Evolutionary conservation across 2,329 filamentous ascomycete species (phyloP).

Genomic region (Ambrosiella beaveri): DNA sequence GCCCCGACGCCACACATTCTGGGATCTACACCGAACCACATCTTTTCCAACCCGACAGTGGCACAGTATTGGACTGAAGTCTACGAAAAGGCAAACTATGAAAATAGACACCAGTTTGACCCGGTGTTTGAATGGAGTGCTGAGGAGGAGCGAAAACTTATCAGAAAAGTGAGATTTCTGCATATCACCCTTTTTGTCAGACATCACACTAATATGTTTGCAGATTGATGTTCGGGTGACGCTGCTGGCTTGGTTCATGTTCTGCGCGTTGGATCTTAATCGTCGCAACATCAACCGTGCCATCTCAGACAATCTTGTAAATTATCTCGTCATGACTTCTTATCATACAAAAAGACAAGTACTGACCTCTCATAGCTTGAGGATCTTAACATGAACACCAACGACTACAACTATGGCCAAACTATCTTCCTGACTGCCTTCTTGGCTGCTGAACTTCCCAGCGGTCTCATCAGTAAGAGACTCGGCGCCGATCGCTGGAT

Average conservation of each 20-base stretch:
- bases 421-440: conserved; percentile 29
- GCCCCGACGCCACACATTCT: conserved; percentile 13
- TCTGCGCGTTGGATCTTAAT: conserved; percentile 29
- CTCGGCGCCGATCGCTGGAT: conserved; percentile 31
- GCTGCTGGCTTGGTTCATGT: conserved; percentile 29
- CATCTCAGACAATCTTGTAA: conserved; percentile 24
- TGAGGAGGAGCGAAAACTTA: conserved; percentile 29
- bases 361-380: conserved; percentile 16
- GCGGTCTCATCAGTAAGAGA: conserved; percentile 32
- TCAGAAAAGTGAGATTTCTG: conserved; percentile 19
- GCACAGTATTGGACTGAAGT: conserved; percentile 35
- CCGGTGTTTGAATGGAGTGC: conserved; percentile 24
- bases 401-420: conserved; percentile 29
- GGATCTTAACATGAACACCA: conserved; percentile 26
- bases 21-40: conserved; percentile 22
- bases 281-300: conserved; percentile 29
- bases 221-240: conserved; percentile 9
- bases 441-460: conserved; percentile 30
- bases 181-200: background rate
- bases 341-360: background rate
- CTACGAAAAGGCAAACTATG: conserved; percentile 39
- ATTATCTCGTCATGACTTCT: background rate
- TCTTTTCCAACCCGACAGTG: conserved; percentile 32
- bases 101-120: conserved; percentile 45
- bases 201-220: background rate